Percentiles rank a stretch among this genome's conserved stretches.
These are phyloP conservation scores for Botrytis fabae DNA, from an alignment of 2,329 filamentous ascomycete genomes.

Conservation along the genomic window DNA sequence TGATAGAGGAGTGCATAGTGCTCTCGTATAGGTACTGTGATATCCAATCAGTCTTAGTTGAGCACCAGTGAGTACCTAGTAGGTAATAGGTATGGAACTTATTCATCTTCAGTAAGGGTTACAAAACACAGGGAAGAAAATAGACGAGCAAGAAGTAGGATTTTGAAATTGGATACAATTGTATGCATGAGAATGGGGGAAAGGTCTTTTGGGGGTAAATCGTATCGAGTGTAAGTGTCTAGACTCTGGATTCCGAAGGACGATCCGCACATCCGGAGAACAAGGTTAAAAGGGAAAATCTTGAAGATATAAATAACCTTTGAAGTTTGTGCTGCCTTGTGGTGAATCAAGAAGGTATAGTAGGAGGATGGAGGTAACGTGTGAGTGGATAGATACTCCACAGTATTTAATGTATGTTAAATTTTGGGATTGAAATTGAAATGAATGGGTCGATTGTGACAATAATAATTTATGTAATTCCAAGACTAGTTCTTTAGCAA, in stretches of 20 bases:
- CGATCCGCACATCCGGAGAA: neutral
- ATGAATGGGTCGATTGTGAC: neutral
- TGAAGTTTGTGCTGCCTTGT: neutral
- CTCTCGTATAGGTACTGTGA: constrained; percentile 13
- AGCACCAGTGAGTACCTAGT: neutral
- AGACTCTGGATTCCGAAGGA: neutral
- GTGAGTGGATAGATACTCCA: constrained; percentile 4
- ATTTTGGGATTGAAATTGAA: neutral
- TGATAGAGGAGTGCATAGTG: neutral
- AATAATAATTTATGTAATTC: neutral
- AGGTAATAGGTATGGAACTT: neutral
- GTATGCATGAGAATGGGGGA: neutral
- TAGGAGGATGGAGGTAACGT: neutral
- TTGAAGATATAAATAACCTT: constrained; percentile 6
- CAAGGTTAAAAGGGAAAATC: neutral
- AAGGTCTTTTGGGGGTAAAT: neutral
- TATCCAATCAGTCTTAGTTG: neutral
- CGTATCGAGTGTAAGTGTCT: neutral
- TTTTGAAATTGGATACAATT: neutral
- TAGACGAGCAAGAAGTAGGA: neutral
- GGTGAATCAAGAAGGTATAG: neutral
- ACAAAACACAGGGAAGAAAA: neutral
- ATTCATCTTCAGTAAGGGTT: neutral
- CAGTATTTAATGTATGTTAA: neutral
- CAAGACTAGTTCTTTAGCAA: neutral